Evolutionary conservation across 306 rosid genomes (phyloP).

Genomic region (Alnus rubra): DNA sequence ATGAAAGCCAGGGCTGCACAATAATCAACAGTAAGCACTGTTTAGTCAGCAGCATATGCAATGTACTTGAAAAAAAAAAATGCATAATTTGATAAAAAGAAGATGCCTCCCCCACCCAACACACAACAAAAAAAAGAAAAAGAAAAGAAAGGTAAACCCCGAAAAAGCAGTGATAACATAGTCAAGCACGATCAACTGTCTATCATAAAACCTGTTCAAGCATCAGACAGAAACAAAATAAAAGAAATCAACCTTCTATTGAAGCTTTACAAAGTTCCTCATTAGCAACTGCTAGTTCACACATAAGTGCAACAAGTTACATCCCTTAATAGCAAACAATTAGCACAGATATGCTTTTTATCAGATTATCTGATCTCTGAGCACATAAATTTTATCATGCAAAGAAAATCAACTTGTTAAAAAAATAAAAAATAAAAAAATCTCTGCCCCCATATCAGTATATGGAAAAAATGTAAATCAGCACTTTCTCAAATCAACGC

Average conservation of each 20-base stretch:
- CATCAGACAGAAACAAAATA: neutral
- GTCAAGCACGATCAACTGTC: neutral
- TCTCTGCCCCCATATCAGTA: neutral
- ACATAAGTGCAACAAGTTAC: neutral
- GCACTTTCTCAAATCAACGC: neutral
- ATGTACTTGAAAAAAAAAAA: neutral
- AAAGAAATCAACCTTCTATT: neutral
- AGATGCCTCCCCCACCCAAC: neutral
- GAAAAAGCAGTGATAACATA: neutral
- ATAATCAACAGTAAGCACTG: conserved; percentile 15
- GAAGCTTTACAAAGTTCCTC: neutral
- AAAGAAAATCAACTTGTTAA: neutral
- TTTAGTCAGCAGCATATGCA: conserved; percentile 9
- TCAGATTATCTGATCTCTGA: neutral
- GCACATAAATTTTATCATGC: neutral
- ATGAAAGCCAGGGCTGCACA: conserved; percentile 71
- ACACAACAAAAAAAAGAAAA: too few species aligned
- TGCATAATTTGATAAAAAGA: neutral
- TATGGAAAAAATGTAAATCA: neutral
- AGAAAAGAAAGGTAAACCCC: neutral
- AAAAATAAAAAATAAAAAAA: neutral
- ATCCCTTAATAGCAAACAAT: neutral
- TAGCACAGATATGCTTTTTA: neutral
- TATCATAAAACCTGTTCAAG: neutral
- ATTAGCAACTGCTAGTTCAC: neutral